Evolutionary conservation across 163 green algal species (phyloP).

Genomic region (Chlamydomonas reinhardtii): DNA sequence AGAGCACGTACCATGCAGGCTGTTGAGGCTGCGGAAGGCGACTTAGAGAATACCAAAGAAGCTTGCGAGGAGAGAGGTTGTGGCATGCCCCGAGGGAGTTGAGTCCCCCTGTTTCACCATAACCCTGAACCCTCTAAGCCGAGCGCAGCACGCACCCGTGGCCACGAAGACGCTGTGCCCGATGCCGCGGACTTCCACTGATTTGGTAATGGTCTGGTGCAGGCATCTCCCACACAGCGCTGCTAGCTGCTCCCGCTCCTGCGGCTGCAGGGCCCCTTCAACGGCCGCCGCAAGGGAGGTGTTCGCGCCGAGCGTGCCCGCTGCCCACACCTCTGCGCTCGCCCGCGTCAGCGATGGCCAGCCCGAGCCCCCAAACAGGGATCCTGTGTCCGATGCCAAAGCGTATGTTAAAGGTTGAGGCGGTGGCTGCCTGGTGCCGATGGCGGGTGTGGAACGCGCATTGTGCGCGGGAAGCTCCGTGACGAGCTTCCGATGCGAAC

Average conservation of each 20-base stretch:
- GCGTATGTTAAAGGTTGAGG: background rate
- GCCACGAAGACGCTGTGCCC: constrained; percentile 38
- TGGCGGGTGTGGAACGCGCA: no score
- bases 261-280: background rate
- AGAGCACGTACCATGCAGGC: no score
- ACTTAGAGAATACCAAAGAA: no score
- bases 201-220: constrained; percentile 38
- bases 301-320: constrained; percentile 9
- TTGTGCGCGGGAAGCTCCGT: background rate
- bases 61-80: no score
- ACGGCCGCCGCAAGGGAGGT: background rate
- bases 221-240: constrained; percentile 35
- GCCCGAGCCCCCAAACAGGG: background rate
- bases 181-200: constrained; percentile 30
- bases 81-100: no score
- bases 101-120: no score
- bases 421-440: no score
- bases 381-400: no score
- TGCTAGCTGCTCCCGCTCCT: background rate
- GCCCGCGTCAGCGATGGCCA: constrained; percentile 18
- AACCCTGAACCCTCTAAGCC: no score
- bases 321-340: constrained; percentile 3
- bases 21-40: no score
- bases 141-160: background rate
- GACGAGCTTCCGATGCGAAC: background rate